phyloP scores from a whole-genome alignment of 2,329 filamentous ascomycete genomes.

The Ilyonectria robusta region DNA sequence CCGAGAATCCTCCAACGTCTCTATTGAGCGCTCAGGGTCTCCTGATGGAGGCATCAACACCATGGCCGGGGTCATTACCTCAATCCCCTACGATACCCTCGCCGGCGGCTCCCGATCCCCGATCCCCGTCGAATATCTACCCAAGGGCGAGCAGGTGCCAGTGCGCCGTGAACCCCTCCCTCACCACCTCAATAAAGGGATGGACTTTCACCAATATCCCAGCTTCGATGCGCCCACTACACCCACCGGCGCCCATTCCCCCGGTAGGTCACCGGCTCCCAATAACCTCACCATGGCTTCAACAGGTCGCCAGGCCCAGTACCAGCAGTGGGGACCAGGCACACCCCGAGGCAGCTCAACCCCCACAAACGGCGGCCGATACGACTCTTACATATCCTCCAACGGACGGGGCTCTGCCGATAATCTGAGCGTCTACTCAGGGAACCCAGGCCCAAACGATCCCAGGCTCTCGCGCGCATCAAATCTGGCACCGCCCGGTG shows the following conservation, averaged over 20 bases:
- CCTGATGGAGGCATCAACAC: conserved; percentile 78
- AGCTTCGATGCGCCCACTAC: conserved; percentile 72
- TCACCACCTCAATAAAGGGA: conserved; percentile 85
- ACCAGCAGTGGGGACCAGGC: conserved; percentile 79
- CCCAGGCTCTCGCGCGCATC: conserved; percentile 50
- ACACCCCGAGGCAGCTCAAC: conserved; percentile 66
- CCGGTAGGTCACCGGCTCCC: conserved; percentile 72
- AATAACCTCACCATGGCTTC: conserved; percentile 80
- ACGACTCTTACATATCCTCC: conserved; percentile 74
- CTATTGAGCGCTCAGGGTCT: conserved; percentile 76
- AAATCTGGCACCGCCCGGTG: conserved; percentile 65
- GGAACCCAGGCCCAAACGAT: conserved; percentile 64
- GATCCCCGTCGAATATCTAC: conserved; percentile 80
- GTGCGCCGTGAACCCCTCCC: conserved; percentile 81
- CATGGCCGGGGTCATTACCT: conserved; percentile 86
- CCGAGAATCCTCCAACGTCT: conserved; percentile 79
- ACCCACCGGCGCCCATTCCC: conserved; percentile 68
- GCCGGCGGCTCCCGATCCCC: conserved; percentile 77
- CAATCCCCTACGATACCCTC: conserved; percentile 87
- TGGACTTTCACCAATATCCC: conserved; percentile 93
- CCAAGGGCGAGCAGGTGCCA: conserved; percentile 74
- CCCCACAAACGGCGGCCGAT: conserved; percentile 70
- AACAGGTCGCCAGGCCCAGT: conserved; percentile 79
- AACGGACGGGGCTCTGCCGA: conserved; percentile 71
- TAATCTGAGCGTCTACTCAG: conserved; percentile 70